A percentile compares a stretch with the other conserved stretches of the same genome.
Conservation (phyloP, 2,329 filamentous ascomycete genomes). For the Gliomastix tumulicola region DNA sequence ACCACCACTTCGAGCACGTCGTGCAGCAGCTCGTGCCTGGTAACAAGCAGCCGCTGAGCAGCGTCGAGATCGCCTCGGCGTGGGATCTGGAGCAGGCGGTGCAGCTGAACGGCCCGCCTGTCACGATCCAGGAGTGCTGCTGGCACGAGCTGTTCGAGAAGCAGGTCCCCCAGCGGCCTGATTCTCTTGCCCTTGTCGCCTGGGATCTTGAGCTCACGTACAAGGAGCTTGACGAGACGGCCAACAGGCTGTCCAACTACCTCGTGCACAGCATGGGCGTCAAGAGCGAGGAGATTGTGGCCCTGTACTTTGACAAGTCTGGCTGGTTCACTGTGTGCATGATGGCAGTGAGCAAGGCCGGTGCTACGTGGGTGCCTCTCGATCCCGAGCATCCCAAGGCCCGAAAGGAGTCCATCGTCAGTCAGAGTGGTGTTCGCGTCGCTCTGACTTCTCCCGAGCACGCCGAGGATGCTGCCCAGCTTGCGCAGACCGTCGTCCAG, state of each 20-base stretch:
- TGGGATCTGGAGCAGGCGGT: conserved; percentile 2
- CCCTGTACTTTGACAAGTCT: conserved; percentile 5
- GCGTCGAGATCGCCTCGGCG: not conserved
- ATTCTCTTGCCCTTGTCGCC: conserved; percentile 28
- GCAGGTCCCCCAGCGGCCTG: conserved; percentile 11
- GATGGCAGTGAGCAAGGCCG: conserved; percentile 5
- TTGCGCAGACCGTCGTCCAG: too few relatives aligned
- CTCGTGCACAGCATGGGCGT: conserved; percentile 9
- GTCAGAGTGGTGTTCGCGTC: conserved; percentile 1
- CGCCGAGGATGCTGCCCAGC: too few relatives aligned
- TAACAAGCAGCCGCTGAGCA: not conserved
- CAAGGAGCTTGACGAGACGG: not conserved
- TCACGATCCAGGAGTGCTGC: conserved; percentile 1
- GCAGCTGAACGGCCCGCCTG: too few relatives aligned
- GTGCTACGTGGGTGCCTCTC: conserved; percentile 5
- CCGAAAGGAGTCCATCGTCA: not conserved
- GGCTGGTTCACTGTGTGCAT: conserved; percentile 3
- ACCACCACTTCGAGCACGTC: conserved; percentile 8
- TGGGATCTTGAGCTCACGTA: conserved; percentile 26
- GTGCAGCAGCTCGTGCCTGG: conserved; percentile 7
- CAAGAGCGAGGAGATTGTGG: conserved; percentile 6
- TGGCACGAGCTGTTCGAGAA: conserved; percentile 1
- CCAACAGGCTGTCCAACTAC: not conserved
- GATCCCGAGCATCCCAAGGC: conserved; percentile 3
- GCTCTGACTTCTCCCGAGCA: conserved; percentile 1